Base-by-base conservation (phyloP, 1,284 basidiomycete genomes). In the Cystobasidiaceae sp. region DNA sequence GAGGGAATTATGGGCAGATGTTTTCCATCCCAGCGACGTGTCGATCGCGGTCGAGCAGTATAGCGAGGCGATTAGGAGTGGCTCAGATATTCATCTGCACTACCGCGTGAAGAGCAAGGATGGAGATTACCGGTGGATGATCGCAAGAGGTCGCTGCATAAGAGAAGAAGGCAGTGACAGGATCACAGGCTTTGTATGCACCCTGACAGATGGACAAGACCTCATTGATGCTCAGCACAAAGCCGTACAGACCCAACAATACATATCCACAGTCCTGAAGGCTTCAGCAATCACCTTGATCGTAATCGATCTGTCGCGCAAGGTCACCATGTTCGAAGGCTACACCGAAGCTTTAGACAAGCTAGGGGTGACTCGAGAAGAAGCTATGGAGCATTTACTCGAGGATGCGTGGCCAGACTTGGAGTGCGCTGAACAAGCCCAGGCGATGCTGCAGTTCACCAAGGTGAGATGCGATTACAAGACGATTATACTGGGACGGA, bases 1-100 rank as follows among this genome's bases (percentile, higher is more conserved):
- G 17, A 25, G 49, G 17, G 61, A 64, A 37, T 39, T 56, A 45
- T 64, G 61, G 61, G 61, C 61, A 19, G 52, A 64, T 49, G 61
- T 64, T 9, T 64, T 64, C 23, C 48, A 55, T 28, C 61, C 61
- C 30, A 34, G n/a, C 32, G 61, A 64, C 25, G 61, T 64, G 21
- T 4, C 37, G 6, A 28, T 34, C 27, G 50, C 61, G 25, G 61
- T 64, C 11, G 52, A 45, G 17, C n/a, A 32, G 43, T 64, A 64
- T 27, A 45, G 28, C 28, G 61, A 49, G 27, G 51, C 61, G 17
- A 50, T 64, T n/a, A 51, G 61, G 23, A 30, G 27, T 5, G 61
- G 61, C 3, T 44, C 19, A 6, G 52, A 64, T n/a, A 45, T 64
- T 25, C 41, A 64, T 23, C 44, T 64, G 17, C 51, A 64, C 3